phyloP scores from a whole-genome alignment of 1,284 basidiomycete species.

The Trichosporon inkin region DNA sequence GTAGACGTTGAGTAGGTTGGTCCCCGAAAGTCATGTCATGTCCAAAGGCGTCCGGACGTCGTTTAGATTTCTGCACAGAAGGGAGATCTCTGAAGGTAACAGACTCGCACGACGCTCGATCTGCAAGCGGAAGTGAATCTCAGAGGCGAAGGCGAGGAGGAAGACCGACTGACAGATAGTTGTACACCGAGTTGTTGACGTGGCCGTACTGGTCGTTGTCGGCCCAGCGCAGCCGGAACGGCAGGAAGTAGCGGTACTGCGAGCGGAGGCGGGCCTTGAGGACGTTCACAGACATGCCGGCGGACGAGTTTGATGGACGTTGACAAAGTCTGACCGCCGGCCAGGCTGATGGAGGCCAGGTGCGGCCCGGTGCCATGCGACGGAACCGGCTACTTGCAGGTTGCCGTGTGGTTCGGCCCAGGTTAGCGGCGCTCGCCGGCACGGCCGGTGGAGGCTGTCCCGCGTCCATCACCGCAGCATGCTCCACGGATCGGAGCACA shows the following conservation, averaged over 20 bases:
- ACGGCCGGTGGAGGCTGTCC: too few species aligned
- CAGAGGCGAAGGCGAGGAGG: not conserved
- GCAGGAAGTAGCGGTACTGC: constrained; percentile 17
- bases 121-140: not conserved
- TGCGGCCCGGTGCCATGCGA: not conserved
- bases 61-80: too few species aligned
- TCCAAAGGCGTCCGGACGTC: too few species aligned
- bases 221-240: constrained; percentile 22
- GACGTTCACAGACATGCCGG: constrained; percentile 13
- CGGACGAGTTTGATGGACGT: not conserved
- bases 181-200: constrained; percentile 24
- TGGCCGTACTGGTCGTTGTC: constrained; percentile 25
- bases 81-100: too few species aligned
- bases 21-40: too few species aligned
- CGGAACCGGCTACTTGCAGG: not conserved
- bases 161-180: constrained; percentile 19
- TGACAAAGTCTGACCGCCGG: not conserved
- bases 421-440: too few species aligned
- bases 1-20: not conserved
- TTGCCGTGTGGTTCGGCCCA: too few species aligned
- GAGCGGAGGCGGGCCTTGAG: constrained; percentile 18
- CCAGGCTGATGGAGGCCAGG: not conserved
- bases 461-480: too few species aligned
- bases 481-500: too few species aligned
- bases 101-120: not conserved